Percentiles rank a stretch among this genome's conserved stretches.
phyloP scores from a whole-genome alignment of 2,329 filamentous ascomycete genomes.

The Cladophialophora yegresii region DNA sequence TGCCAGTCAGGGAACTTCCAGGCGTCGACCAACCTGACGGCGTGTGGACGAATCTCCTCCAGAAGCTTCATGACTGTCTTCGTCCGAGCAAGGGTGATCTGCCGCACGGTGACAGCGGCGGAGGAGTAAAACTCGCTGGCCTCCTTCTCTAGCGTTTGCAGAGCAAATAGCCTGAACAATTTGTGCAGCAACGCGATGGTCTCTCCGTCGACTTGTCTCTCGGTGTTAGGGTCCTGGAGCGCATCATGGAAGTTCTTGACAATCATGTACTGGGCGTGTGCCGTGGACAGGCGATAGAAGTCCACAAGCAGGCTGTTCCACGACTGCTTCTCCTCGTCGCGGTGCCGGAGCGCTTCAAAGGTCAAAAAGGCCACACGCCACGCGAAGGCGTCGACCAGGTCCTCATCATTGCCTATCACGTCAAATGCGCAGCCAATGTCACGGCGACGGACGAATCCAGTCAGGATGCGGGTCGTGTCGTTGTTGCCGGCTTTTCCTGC shows the following conservation, averaged over 20 bases:
- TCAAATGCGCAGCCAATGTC: constrained; percentile 75
- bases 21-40: constrained; percentile 68
- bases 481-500: constrained; percentile 64
- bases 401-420: constrained; percentile 67
- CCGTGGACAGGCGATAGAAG: constrained; percentile 74
- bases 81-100: constrained; percentile 69
- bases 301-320: constrained; percentile 78
- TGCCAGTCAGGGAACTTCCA: constrained; percentile 81
- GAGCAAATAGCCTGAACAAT: constrained; percentile 66
- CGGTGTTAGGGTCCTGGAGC: constrained; percentile 59
- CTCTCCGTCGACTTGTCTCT: constrained; percentile 57
- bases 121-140: constrained; percentile 72
- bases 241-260: constrained; percentile 77
- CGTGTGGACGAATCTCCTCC: constrained; percentile 71
- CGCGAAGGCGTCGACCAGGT: constrained; percentile 72
- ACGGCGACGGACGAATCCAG: constrained; percentile 63
- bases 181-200: constrained; percentile 64
- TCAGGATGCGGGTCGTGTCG: constrained; percentile 68
- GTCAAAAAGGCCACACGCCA: constrained; percentile 74
- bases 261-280: constrained; percentile 74
- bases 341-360: constrained; percentile 72
- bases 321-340: constrained; percentile 71
- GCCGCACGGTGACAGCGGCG: constrained; percentile 67
- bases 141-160: constrained; percentile 68
- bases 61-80: constrained; percentile 69